Evolutionary conservation across 257 asterid genomes (phyloP), one percentile per base, ranked within the genome.

Genomic region (Capsicum pubescens): DNA sequence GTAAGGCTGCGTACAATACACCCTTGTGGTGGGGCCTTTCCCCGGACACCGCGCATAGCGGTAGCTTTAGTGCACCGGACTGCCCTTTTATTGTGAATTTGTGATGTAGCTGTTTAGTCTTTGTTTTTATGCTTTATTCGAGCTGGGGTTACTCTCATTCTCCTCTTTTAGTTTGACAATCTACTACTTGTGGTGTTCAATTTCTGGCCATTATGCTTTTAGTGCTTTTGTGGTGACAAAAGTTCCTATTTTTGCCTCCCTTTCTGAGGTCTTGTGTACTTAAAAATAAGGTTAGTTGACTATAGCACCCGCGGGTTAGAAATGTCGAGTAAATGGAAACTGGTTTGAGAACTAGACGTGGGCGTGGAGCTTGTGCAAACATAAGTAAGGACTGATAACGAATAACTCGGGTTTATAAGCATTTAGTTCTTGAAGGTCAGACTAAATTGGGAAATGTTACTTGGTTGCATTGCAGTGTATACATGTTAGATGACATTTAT

Each of bases 341-440:
- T 71, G 36, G 11, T 1, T 19, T 19, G 68, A 8, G 68, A 61
- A 61, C 68, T 9, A n/a, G 8, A 9, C 32, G 8, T 9, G 39
- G 15, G 26, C 71, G 26, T 13, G 7, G 17, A 67, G 76, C 48
- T 35, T 39, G 54, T 15, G 52, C 54, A 68, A 68, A 8, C 54
- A 68, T 68, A 52, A 48, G 44, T 68, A 52, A 48, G 44, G 80
- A 50, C 46, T 52, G 8, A 26, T 3, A 76, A 32, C 6, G 9
- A 54, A 54, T 2, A 8, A 32, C 82, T 77, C 16, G 9, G 12
- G 64, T 77, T 54, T 52, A 46, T 50, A 52, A 52, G 46, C 50
- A 77, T 54, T 77, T 52, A 16, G 32, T 54, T 77, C 64, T 77
- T 12, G 26, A 77, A 52, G 64, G 26, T 76, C 14, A 64, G n/a